Conservation (phyloP, 441 rosid species). For the Gossypium gossypioides region DNA sequence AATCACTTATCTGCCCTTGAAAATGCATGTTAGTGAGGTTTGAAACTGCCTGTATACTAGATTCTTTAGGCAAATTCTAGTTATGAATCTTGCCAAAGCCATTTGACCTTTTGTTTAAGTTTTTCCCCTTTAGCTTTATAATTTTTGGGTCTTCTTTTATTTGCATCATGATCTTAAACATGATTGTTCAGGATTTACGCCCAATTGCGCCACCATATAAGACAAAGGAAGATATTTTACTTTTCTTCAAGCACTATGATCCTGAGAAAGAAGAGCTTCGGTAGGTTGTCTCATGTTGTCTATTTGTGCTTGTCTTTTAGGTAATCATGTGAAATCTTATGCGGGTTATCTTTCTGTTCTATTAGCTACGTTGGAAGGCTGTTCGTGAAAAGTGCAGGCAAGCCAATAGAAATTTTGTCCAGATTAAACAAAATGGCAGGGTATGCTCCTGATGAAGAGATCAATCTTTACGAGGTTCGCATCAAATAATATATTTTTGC, state of each 20-base stretch:
- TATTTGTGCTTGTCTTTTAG: background rate
- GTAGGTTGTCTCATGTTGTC: conserved; percentile 14
- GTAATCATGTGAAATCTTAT: conserved; percentile 2
- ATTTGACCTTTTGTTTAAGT: background rate
- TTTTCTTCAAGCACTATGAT: conserved; percentile 49
- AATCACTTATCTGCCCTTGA: background rate
- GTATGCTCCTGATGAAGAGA: conserved; percentile 35
- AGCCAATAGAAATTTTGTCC: conserved; percentile 32
- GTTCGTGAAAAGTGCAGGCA: conserved; percentile 31
- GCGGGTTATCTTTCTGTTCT: conserved; percentile 6
- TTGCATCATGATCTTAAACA: conserved; percentile 5
- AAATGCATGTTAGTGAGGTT: background rate
- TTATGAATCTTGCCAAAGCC: background rate
- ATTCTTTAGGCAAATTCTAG: background rate
- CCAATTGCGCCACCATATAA: conserved; percentile 33
- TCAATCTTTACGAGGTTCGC: conserved; percentile 45
- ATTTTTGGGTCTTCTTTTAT: background rate
- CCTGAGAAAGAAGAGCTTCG: conserved; percentile 38
- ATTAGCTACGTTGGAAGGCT: conserved; percentile 40
- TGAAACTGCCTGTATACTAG: background rate
- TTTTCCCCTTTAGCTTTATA: background rate
- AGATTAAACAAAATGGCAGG: conserved; percentile 49
- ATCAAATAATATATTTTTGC: background rate
- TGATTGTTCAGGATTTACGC: conserved; percentile 28
- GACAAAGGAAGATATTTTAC: conserved; percentile 38